These are phyloP conservation scores for Penicillium roqueforti DNA, from an alignment of 495 filamentous ascomycete genomes.

Conservation along the genomic window DNA sequence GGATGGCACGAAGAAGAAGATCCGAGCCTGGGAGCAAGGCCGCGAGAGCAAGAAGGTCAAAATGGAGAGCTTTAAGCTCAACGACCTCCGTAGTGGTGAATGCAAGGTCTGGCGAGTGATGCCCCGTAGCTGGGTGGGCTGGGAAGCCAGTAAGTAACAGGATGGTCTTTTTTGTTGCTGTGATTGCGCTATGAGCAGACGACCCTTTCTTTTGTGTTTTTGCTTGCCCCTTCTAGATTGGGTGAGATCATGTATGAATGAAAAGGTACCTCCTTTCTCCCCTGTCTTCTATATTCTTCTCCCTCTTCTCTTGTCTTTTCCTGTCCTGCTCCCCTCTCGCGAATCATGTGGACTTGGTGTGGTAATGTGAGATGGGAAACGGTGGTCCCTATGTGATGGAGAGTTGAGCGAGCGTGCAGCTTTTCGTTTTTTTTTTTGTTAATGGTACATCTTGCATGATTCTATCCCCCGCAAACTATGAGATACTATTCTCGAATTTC, in stretches of 20 bases:
- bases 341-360: conserved; percentile 13
- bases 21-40: conserved; percentile 92
- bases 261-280: conserved; percentile 12
- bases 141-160: conserved; percentile 51
- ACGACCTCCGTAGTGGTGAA: conserved; percentile 87
- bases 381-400: conserved; percentile 18
- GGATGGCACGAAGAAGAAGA: conserved; percentile 98
- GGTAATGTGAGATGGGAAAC: conserved; percentile 24
- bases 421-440: conserved; percentile 15
- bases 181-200: conserved; percentile 10
- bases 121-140: conserved; percentile 87
- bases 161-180: background rate
- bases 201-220: conserved; percentile 11
- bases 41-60: conserved; percentile 93
- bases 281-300: conserved; percentile 11
- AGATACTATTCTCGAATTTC: background rate
- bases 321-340: background rate
- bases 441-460: conserved; percentile 23
- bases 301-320: conserved; percentile 8
- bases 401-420: conserved; percentile 31
- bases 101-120: conserved; percentile 98
- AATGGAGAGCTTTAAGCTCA: conserved; percentile 87
- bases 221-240: conserved; percentile 15
- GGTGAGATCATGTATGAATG: conserved; percentile 23
- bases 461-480: background rate